A percentile compares a stretch with the other conserved stretches of the same genome.
These are phyloP conservation scores for Colletotrichum lini DNA, from an alignment of 2,329 filamentous ascomycete species.

Conservation along the genomic window DNA sequence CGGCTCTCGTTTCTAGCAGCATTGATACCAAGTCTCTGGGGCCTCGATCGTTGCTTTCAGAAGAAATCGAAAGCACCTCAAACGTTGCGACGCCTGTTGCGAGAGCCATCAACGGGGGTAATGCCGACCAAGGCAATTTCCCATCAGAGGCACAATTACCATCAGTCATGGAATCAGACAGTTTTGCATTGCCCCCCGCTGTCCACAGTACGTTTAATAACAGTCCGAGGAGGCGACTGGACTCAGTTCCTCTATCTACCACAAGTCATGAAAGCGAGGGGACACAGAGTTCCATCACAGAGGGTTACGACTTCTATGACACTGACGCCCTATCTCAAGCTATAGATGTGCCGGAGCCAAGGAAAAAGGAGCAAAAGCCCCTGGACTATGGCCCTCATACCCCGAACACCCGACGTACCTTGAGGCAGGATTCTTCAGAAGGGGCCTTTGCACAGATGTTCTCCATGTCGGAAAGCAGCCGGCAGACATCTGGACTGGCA, in stretches of 20 bases:
- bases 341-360: constrained; percentile 66
- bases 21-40: constrained; percentile 51
- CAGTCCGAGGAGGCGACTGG: constrained; percentile 60
- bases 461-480: constrained; percentile 67
- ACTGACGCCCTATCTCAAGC: constrained; percentile 66
- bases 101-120: constrained; percentile 62
- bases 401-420: constrained; percentile 49
- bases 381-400: constrained; percentile 54
- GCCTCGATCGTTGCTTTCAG: constrained; percentile 64
- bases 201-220: constrained; percentile 54
- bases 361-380: constrained; percentile 53
- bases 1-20: constrained; percentile 48
- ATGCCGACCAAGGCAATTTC: constrained; percentile 46
- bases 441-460: constrained; percentile 73
- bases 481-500: constrained; percentile 55
- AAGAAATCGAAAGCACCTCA: constrained; percentile 74
- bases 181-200: constrained; percentile 66
- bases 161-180: constrained; percentile 65
- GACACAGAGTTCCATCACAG: constrained; percentile 66
- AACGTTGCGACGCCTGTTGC: constrained; percentile 73
- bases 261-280: constrained; percentile 64
- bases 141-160: constrained; percentile 58
- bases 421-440: constrained; percentile 67
- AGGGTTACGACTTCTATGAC: constrained; percentile 78
- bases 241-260: constrained; percentile 67